Base-by-base conservation (phyloP, 2,329 filamentous ascomycete genomes). In the Pyrenophora tritici-repentis region DNA sequence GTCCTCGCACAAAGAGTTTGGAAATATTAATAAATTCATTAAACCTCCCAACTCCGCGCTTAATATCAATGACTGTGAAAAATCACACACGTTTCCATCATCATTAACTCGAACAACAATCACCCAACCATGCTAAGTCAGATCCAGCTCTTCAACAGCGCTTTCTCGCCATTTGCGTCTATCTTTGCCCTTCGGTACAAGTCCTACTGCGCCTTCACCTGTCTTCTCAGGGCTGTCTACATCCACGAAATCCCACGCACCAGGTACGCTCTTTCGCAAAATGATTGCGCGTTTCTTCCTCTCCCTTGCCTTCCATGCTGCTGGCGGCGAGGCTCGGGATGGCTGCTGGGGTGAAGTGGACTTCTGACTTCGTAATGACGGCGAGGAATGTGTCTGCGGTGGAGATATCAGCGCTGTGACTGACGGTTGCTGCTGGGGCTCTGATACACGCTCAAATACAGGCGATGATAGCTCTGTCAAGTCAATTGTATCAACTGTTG, bases 111-210 rank as follows among this genome's bases (percentile, higher is more conserved):
- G 6, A 9, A 9, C 22, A 24, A 24, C 8, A 24, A 24, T 7
- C 2, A 24, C 6, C 22, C 22, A 24, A 9, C n/a, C 42, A 32
- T n/a, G 31, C 14, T 29, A 68, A 20, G 57, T 70, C 46, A 74
- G 41, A 59, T 75, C 71, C 45, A 75, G 47, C 35, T 71, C 50
- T 45, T 72, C 69, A 33, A 75, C 62, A 37, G 70, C 65, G 22
- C 72, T 75, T 47, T 71, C 68, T 33, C 71, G 56, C 71, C 71
- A 74, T 43, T 54, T 61, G 36, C 63, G 51, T 47, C 67, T 61
- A 49, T 63, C 62, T 34, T 59, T 68, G 13, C 61, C 66, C 46
- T 64, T 68, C 18, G 45, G 34, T 16, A 57, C 42, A 7, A 37
- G 16, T 0, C 32, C 48, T 3, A 20, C 37, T 3, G 29, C 10